Percentiles rank a stretch among this genome's conserved stretches.
These are phyloP conservation scores for Pythium coloratum DNA, from an alignment of 352 stramenopile species.

Conservation along the genomic window DNA sequence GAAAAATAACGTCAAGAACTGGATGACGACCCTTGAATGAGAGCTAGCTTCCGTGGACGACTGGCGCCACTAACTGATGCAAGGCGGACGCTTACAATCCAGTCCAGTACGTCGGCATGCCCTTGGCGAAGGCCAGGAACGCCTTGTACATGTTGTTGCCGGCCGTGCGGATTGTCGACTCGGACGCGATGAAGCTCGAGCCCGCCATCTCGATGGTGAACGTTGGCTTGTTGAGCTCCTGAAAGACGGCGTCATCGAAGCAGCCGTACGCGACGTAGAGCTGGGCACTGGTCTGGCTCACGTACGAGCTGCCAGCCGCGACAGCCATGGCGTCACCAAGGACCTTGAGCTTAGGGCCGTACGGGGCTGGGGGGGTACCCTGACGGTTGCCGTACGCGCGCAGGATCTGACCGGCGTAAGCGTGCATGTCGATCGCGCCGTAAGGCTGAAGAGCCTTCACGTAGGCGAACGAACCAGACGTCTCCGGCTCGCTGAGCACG, in stretches of 20 bases:
- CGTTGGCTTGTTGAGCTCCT: constrained; percentile 27
- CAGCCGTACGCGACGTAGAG: constrained; percentile 34
- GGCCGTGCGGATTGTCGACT: constrained; percentile 25
- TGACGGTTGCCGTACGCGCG: constrained; percentile 24
- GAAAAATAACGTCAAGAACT: not conserved
- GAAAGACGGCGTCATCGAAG: constrained; percentile 32
- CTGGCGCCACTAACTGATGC: not conserved
- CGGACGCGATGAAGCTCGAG: constrained; percentile 20
- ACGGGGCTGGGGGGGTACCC: constrained; percentile 19
- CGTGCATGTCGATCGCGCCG: constrained; percentile 30
- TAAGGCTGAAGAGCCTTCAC: constrained; percentile 22
- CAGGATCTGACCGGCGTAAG: constrained; percentile 28
- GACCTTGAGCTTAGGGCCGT: constrained; percentile 23
- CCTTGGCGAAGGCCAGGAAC: constrained; percentile 19
- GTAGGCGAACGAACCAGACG: constrained; percentile 23
- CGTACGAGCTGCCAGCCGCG: constrained; percentile 6
- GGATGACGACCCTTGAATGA: not conserved
- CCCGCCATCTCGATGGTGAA: constrained; percentile 33
- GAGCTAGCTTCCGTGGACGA: not conserved
- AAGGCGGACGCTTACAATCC: constrained; percentile 2
- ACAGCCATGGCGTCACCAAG: constrained; percentile 22
- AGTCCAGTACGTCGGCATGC: constrained; percentile 22
- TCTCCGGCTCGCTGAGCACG: constrained; percentile 33
- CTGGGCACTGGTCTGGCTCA: constrained; percentile 17
- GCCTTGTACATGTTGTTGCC: constrained; percentile 24